Base-by-base conservation (phyloP, 331 rosid species). In the Malus hybrid region DNA sequence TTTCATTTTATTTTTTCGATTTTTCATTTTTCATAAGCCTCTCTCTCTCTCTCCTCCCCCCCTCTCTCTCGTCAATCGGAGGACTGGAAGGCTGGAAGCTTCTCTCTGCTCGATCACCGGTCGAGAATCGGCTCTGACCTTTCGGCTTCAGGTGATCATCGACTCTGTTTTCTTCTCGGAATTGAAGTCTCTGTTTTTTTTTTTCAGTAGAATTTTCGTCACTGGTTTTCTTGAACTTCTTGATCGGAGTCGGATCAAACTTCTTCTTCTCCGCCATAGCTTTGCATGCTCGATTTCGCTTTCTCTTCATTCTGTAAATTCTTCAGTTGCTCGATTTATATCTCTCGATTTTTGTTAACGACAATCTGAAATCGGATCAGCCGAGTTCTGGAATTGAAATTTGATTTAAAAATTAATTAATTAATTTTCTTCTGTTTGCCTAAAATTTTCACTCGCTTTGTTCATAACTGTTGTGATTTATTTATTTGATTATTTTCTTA, bases 91-190 rank as follows among this genome's bases (percentile, higher is more conserved):
- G 46, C 46, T 39, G 46, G 46, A 39, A 9, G 46, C 76, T 65
- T 71, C 54, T 48, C 65, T 46, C 56, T 65, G 46, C 65, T 56
- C 69, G 80, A 57, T 74, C 86, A n/a, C 76, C 64, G 36, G 67
- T 65, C 73, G 67, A 34, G 28, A 77, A 62, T 42, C 36, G 19
- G 3, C 27, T 24, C 76, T 14, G 71, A 14, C 67, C 46, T 42
- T 27, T 28, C 56, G 15, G 48, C 16, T 57, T 16, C 67, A 82
- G 93, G 95, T 90, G 84, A 81, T 75, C 48, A 65, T 66, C 20
- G 42, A 64, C 73, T 78, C 60, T 65, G 5, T 39, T 39, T 39
- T 46, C 19, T 59, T 36, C 36, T 50, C 65, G 29, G 8, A 50
- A 31, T 48, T 76, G 79, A 81, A 71, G 65, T 72, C 77, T 62